Evolutionary conservation across 139 green algal species (phyloP).

Genomic region (Coelastrella sp.): DNA sequence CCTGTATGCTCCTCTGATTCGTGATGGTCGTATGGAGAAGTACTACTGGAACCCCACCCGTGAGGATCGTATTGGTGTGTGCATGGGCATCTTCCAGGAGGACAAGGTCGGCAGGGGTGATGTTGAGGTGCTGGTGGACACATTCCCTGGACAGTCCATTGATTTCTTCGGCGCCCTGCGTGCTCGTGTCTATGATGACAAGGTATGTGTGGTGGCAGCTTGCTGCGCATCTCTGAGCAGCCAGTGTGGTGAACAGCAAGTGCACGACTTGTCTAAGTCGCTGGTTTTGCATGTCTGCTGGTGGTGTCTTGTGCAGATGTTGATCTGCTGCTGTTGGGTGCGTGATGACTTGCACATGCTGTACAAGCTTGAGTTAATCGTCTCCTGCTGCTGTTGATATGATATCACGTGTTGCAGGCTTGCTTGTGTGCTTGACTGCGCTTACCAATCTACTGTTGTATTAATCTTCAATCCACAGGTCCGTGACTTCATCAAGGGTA

Average conservation of each 20-base stretch:
- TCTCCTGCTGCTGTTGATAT: no score
- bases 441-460: background rate
- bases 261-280: no score
- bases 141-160: constrained; percentile 99
- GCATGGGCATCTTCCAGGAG: constrained; percentile 97
- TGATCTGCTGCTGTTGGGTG: no score
- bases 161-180: constrained; percentile 99
- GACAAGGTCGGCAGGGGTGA: constrained; percentile 48
- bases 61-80: constrained; percentile 97
- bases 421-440: no score
- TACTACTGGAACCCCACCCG: constrained; percentile 99
- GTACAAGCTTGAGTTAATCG: no score
- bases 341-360: no score
- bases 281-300: no score
- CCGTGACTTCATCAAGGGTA: constrained; percentile 81
- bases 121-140: constrained; percentile 92
- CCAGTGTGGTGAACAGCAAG: no score
- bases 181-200: constrained; percentile 95
- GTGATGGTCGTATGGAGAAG: constrained; percentile 99
- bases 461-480: constrained; percentile 55
- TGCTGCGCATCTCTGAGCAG: no score
- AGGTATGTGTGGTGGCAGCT: constrained; percentile 69
- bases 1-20: constrained; percentile 98
- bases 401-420: no score
- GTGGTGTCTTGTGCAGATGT: no score